These are phyloP conservation scores for Geranium incanum DNA, from an alignment of 441 rosid species.

Conservation along the genomic window DNA sequence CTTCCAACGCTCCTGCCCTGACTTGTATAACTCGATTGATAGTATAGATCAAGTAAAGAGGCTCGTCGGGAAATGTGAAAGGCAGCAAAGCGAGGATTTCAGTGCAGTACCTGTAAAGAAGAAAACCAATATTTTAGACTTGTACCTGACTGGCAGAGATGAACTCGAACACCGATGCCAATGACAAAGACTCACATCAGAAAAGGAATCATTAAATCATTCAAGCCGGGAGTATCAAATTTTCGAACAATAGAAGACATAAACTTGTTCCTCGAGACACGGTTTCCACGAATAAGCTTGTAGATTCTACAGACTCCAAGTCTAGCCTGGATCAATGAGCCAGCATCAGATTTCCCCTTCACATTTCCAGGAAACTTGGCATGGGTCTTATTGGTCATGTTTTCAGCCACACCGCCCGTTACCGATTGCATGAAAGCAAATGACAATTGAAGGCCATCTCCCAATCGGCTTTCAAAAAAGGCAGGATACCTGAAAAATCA, in stretches of 20 bases:
- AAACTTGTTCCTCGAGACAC: slow-evolving; percentile 86
- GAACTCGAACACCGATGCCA: slow-evolving; percentile 13
- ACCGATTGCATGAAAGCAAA: slow-evolving; percentile 70
- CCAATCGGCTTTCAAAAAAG: slow-evolving; percentile 92
- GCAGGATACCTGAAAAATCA: slow-evolving; percentile 79
- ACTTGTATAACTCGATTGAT: slow-evolving; percentile 92
- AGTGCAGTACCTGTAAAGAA: slow-evolving; percentile 71
- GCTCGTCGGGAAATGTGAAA: slow-evolving; percentile 89
- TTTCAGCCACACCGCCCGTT: slow-evolving; percentile 34
- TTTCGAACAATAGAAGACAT: slow-evolving; percentile 97
- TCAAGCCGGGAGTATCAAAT: slow-evolving; percentile 77
- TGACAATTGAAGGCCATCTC: slow-evolving; percentile 97
- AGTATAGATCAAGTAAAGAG: slow-evolving; percentile 81
- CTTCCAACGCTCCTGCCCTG: slow-evolving; percentile 87
- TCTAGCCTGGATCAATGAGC: slow-evolving; percentile 76
- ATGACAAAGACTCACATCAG: slow-evolving; percentile 55
- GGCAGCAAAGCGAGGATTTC: slow-evolving; percentile 93
- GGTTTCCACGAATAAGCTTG: slow-evolving; percentile 91
- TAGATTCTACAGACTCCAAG: slow-evolving; percentile 95
- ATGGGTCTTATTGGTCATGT: slow-evolving; percentile 44
- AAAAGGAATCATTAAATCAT: slow-evolving; percentile 55
- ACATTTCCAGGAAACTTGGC: slow-evolving; percentile 50
- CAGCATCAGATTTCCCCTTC: slow-evolving; percentile 57
- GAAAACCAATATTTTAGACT: slow-evolving; percentile 18
- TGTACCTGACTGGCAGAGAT: slow-evolving; percentile 14